phyloP scores from a whole-genome alignment of 371 early-diverging fungal genomes.

The Conidiobolus coronatus region DNA sequence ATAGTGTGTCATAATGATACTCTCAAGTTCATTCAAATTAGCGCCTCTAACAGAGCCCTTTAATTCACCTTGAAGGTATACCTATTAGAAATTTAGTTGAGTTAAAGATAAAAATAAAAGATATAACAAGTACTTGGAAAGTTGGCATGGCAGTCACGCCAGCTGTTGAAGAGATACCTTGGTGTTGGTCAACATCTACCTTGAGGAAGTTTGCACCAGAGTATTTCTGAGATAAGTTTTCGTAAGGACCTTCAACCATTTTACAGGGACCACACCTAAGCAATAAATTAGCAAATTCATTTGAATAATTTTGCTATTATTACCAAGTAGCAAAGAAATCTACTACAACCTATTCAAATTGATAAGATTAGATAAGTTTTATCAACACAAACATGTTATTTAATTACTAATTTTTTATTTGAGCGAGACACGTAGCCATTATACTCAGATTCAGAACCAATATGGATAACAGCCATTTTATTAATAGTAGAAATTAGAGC shows the following conservation, averaged over 20 bases:
- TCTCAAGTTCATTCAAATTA: not conserved
- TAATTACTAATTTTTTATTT: not conserved
- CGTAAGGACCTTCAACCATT: constrained; percentile 3
- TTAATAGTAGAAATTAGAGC: not conserved
- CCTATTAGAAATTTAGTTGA: not conserved
- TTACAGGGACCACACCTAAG: constrained; percentile 6
- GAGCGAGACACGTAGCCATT: not conserved
- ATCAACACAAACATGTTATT: not conserved
- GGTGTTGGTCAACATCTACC: constrained; percentile 5
- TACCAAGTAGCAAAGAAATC: constrained; percentile 7
- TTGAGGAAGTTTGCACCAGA: constrained; percentile 4
- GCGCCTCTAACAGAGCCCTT: constrained; percentile 3
- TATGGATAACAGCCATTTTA: not conserved
- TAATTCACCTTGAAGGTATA: not conserved
- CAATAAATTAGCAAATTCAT: not conserved
- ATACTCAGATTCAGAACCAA: not conserved
- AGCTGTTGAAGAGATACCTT: not conserved
- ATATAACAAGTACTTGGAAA: not conserved
- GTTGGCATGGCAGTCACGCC: constrained; percentile 6
- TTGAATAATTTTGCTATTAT: no score
- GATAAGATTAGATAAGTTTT: no score
- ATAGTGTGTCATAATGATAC: constrained; percentile 1
- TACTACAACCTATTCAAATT: constrained; percentile 3
- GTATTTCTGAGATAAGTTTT: constrained; percentile 1
- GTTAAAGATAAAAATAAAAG: not conserved